A percentile compares a stretch with the other conserved stretches of the same genome.
These are phyloP conservation scores for Saprolegnia parasitica DNA, from an alignment of 352 stramenopile genomes.

Conservation along the genomic window DNA sequence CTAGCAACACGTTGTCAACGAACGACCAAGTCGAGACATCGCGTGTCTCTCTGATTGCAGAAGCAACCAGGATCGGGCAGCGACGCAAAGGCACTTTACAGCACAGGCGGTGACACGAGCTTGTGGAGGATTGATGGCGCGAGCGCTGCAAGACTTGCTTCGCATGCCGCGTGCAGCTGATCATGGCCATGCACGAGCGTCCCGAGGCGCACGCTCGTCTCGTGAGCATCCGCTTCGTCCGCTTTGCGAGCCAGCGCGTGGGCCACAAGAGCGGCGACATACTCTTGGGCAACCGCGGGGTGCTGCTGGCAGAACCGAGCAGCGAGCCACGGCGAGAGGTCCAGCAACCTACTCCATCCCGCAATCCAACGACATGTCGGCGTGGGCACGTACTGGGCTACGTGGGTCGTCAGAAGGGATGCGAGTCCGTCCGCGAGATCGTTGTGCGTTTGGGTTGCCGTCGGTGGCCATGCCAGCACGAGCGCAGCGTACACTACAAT, in stretches of 20 bases:
- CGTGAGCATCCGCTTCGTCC: not conserved
- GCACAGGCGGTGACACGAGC: no score
- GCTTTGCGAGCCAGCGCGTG: not conserved
- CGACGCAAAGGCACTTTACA: no score
- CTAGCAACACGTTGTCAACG: no score
- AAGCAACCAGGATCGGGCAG: no score
- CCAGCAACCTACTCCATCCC: not conserved
- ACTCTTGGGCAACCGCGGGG: not conserved
- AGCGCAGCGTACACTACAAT: not conserved
- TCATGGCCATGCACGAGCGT: not conserved
- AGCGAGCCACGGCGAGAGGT: not conserved
- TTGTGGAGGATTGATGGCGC: not conserved
- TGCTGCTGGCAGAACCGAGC: not conserved
- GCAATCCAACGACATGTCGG: not conserved
- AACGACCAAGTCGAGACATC: no score
- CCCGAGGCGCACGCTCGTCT: not conserved
- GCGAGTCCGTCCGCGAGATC: not conserved
- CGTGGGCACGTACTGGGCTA: not conserved
- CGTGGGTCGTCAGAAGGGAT: not conserved
- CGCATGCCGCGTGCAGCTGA: not conserved
- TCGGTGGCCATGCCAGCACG: not conserved
- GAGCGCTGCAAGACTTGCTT: not conserved
- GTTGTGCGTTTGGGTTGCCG: not conserved
- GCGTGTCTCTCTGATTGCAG: no score
- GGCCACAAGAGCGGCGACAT: not conserved